These are phyloP conservation scores for Leptographium procerum DNA, from an alignment of 2,329 filamentous ascomycete genomes.

Conservation along the genomic window DNA sequence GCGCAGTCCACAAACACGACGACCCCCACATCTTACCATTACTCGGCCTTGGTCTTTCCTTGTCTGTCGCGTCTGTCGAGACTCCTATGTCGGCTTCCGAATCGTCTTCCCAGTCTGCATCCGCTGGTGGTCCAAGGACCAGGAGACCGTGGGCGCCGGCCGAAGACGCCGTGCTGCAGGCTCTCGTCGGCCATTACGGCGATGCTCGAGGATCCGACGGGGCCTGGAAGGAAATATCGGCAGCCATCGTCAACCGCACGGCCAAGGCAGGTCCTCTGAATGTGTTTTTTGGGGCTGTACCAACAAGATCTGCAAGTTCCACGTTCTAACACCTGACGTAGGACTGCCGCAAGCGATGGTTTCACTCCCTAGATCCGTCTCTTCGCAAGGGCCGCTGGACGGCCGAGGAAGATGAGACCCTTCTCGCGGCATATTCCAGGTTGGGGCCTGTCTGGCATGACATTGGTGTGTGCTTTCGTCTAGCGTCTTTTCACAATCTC, in stretches of 20 bases:
- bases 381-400: conserved; percentile 4
- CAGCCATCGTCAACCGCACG: background rate
- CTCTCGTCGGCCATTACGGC: background rate
- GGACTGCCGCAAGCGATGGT: conserved; percentile 8
- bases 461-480: background rate
- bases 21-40: background rate
- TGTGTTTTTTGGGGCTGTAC: too few relatives aligned
- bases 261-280: background rate
- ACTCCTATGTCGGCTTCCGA: background rate
- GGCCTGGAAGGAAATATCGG: background rate
- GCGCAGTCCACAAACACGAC: background rate
- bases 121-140: background rate
- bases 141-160: background rate
- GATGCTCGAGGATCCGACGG: background rate
- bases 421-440: background rate
- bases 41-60: background rate
- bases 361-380: conserved; percentile 5
- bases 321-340: background rate
- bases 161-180: background rate
- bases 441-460: background rate
- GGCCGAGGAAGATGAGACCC: conserved; percentile 2
- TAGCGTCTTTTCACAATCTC: too few relatives aligned
- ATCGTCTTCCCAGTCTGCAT: background rate
- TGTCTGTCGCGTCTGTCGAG: background rate
- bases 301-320: background rate